Conservation (phyloP, 306 rosid species). For the Abrus precatorius region DNA sequence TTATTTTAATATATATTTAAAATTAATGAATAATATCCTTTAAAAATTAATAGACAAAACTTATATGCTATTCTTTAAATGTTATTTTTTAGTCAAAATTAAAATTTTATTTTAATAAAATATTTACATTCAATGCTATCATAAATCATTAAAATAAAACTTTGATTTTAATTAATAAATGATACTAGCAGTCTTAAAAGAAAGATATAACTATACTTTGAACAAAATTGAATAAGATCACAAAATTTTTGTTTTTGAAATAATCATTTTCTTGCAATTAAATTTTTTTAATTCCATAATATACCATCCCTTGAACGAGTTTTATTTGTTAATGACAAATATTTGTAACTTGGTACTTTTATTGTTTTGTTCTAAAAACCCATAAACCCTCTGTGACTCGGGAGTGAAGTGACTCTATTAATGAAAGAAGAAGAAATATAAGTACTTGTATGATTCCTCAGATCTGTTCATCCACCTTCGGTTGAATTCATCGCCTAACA, state of each 20-base stretch:
- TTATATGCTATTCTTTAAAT: too few relatives aligned
- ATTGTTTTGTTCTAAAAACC: constrained; percentile 24
- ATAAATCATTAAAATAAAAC: too few relatives aligned
- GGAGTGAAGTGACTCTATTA: constrained; percentile 37
- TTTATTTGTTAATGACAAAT: not conserved
- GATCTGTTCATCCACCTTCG: constrained; percentile 37
- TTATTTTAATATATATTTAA: too few relatives aligned
- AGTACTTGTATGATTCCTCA: constrained; percentile 31
- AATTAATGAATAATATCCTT: not conserved
- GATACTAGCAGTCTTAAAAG: too few relatives aligned
- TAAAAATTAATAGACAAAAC: not conserved
- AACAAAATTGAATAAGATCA: too few relatives aligned
- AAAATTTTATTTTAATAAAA: too few relatives aligned
- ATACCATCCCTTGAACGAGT: not conserved
- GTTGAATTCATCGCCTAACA: constrained; percentile 44
- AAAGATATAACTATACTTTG: too few relatives aligned
- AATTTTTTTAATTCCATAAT: too few relatives aligned
- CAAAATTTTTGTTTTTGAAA: not conserved
- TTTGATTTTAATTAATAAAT: too few relatives aligned
- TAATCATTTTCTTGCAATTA: not conserved
- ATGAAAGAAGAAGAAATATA: constrained; percentile 2
- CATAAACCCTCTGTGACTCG: constrained; percentile 43
- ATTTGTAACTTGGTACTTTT: not conserved
- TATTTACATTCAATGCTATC: too few relatives aligned
- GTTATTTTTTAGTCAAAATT: too few relatives aligned